Evolutionary conservation across 495 filamentous ascomycete species (phyloP).

Genomic region (Acidomyces sp.): DNA sequence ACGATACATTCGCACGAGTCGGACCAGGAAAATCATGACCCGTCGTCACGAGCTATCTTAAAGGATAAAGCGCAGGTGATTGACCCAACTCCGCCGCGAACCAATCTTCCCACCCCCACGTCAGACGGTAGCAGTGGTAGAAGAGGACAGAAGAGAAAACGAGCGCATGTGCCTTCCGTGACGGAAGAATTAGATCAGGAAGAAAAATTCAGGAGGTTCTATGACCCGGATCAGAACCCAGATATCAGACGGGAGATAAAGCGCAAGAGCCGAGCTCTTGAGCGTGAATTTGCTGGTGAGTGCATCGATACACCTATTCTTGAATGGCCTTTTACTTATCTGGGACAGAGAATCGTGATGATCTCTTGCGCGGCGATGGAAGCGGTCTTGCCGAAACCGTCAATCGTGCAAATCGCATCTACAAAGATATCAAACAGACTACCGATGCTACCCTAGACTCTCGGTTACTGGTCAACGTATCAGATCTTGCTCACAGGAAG

Average conservation of each 20-base stretch:
- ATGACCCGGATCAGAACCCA: constrained; percentile 79
- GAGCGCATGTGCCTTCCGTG: constrained; percentile 17
- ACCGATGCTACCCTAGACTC: constrained; percentile 88
- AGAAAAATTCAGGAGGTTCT: constrained; percentile 45
- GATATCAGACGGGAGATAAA: constrained; percentile 62
- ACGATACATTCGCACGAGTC: constrained; percentile 10
- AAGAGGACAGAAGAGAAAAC: constrained; percentile 17
- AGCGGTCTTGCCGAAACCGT: constrained; percentile 44
- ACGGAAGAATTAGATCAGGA: constrained; percentile 38
- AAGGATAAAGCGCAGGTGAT: constrained; percentile 15
- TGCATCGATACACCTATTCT: too few species aligned
- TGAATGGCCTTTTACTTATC: too few species aligned
- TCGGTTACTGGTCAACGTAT: constrained; percentile 60
- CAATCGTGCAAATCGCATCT: constrained; percentile 48
- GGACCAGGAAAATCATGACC: constrained; percentile 23
- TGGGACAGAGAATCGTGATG: constrained; percentile 21
- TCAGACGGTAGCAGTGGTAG: constrained; percentile 9
- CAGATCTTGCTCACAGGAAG: constrained; percentile 66
- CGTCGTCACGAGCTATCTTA: neutral
- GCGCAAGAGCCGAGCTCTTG: constrained; percentile 52
- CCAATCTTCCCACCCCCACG: constrained; percentile 15
- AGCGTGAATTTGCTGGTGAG: constrained; percentile 50
- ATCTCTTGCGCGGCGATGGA: constrained; percentile 20
- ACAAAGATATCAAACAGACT: constrained; percentile 68
- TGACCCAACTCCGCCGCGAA: neutral